phyloP scores from a whole-genome alignment of 768 basidiomycete species.

The Mrakia gelida region DNA sequence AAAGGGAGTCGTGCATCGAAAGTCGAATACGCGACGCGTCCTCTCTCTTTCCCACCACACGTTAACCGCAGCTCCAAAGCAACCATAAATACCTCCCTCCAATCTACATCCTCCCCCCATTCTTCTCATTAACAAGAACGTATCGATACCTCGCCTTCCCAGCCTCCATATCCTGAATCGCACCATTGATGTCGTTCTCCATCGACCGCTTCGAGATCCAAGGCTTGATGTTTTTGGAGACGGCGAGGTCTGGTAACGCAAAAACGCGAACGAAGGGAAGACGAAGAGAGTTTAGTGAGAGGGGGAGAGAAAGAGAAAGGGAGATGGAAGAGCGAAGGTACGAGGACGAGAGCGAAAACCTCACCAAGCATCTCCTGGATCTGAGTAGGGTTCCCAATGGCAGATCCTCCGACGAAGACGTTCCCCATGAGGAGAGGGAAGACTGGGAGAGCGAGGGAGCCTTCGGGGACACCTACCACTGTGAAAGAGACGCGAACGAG shows the following conservation, averaged over 20 bases:
- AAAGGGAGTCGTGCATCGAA: too few species aligned
- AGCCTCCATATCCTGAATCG: constrained; percentile 46
- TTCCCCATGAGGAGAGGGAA: constrained; percentile 42
- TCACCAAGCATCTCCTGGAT: constrained; percentile 53
- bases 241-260: constrained; percentile 48
- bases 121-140: constrained; percentile 11
- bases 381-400: constrained; percentile 58
- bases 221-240: constrained; percentile 53
- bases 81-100: too few species aligned
- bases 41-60: too few species aligned
- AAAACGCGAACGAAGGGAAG: too few species aligned
- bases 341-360: too few species aligned
- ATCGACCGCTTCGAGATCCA: constrained; percentile 51
- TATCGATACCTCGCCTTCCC: constrained; percentile 54
- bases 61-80: too few species aligned
- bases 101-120: constrained; percentile 48
- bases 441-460: constrained; percentile 49
- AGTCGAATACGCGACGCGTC: too few species aligned
- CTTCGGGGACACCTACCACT: constrained; percentile 35
- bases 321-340: too few species aligned
- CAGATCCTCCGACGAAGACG: constrained; percentile 39
- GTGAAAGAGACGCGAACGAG: too few species aligned
- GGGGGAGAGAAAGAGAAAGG: too few species aligned
- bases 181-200: constrained; percentile 49
- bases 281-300: too few species aligned